Conservation (phyloP, 1,284 basidiomycete species). For the Cryptococcus sp. region DNA sequence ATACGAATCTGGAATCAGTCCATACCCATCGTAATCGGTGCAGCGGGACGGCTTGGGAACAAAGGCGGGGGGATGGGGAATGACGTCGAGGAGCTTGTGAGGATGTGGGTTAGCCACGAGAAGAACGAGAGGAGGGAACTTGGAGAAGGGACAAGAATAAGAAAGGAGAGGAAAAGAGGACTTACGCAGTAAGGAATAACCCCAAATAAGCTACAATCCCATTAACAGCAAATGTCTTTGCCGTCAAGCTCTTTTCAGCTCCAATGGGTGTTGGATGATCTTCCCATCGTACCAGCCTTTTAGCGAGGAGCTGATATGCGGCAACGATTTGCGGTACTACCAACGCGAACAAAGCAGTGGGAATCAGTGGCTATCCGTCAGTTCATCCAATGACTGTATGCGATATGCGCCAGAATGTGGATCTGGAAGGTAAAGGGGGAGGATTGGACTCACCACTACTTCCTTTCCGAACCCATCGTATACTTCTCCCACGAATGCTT, state of each 20-base stretch:
- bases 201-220: constrained; percentile 85
- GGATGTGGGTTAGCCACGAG: no score
- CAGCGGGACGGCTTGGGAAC: not conserved
- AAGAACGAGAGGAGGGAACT: no score
- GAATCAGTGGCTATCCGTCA: constrained; percentile 61
- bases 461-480: constrained; percentile 82
- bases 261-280: constrained; percentile 77
- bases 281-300: constrained; percentile 78
- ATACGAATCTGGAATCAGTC: constrained; percentile 58
- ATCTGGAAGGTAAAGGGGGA: not conserved
- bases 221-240: constrained; percentile 87
- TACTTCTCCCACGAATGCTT: constrained; percentile 77
- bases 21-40: not conserved
- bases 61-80: no score
- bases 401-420: no score
- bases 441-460: constrained; percentile 59
- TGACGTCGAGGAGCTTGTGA: no score
- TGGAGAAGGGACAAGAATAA: not conserved
- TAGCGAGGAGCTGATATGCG: constrained; percentile 68
- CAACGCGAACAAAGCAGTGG: constrained; percentile 77
- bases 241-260: constrained; percentile 73
- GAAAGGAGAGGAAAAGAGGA: not conserved
- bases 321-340: constrained; percentile 80
- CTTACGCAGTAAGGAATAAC: constrained; percentile 67
- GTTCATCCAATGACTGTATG: no score